Percentiles rank a stretch among this genome's conserved stretches.
These are phyloP conservation scores for Lachnellula suecica DNA, from an alignment of 2,329 filamentous ascomycete species.

Conservation along the genomic window DNA sequence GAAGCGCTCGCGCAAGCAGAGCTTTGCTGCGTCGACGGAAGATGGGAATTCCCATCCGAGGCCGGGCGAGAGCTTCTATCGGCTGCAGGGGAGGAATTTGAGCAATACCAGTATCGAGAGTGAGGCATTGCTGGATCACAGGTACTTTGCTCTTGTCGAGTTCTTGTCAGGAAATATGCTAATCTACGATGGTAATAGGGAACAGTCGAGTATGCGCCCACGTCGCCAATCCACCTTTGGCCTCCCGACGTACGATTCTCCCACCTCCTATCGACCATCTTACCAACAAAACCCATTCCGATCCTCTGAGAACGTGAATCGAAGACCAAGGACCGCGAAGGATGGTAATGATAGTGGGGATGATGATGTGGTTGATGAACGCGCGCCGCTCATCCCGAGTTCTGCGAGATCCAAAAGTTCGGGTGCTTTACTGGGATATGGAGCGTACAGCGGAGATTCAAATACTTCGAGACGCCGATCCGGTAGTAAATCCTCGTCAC, in stretches of 20 bases:
- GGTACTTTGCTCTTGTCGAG: conserved; percentile 45
- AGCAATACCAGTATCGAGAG: conserved; percentile 90
- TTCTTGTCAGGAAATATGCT: conserved; percentile 2
- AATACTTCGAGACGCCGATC: conserved; percentile 23
- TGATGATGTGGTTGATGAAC: conserved; percentile 47
- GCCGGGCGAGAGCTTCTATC: conserved; percentile 45
- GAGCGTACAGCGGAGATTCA: too few relatives aligned
- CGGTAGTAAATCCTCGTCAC: conserved; percentile 43
- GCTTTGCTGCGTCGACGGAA: conserved; percentile 69
- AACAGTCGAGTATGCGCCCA: conserved; percentile 54
- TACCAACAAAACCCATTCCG: conserved; percentile 31
- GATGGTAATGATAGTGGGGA: conserved; percentile 51
- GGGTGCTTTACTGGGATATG: conserved; percentile 18
- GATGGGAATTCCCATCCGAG: conserved; percentile 32
- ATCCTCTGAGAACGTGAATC: conserved; percentile 22
- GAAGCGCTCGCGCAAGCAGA: conserved; percentile 73
- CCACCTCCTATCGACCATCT: conserved; percentile 33
- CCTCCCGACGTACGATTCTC: conserved; percentile 35
- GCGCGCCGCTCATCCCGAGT: conserved; percentile 52
- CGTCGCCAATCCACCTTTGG: conserved; percentile 54
- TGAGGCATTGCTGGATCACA: conserved; percentile 82
- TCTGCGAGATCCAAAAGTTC: conserved; percentile 37
- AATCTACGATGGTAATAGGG: conserved; percentile 28
- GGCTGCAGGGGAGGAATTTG: conserved; percentile 53
- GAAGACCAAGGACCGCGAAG: conserved; percentile 28